Evolutionary conservation across 768 basidiomycete species (phyloP), one percentile per base, ranked within the genome.

Genomic region (Polyporus arcularius): DNA sequence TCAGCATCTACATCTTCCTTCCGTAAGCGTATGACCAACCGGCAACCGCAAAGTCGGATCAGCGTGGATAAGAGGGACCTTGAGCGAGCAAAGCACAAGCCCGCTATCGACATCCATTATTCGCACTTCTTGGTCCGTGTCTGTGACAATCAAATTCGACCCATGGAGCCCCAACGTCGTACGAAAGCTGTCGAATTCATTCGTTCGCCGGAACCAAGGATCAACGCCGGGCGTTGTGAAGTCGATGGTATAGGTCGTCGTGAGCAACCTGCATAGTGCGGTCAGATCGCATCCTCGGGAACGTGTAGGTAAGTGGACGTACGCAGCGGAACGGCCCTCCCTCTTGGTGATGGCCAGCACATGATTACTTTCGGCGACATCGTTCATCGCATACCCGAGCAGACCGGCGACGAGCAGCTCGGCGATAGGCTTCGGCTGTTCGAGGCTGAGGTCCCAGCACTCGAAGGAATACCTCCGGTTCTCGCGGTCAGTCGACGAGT

Each of bases 361-460:
- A 11, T 72, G 78, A 0, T 72, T 46, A 52, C 72, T 71, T 14
- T 60, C 61, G 0, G 70, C 64, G 38, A 76, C 75, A 3, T 76
- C 73, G 58, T 86, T 87, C 42, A 85, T 71, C 6, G 76, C 57
- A 54, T 56, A 58, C 15, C 57, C 58, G n/a, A 76, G 71, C 43
- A 80, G 76, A 72, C 73, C 4, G 65, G 70, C 32, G 78, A 35
- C 55, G 66, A 40, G 64, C 66, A 77, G 75, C 5, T 72, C 67
- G 1, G 85, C 85, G 38, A 85, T 67, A 61, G 52, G 62, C 0
- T 81, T 70, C 60, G 3, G 66, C 54, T 11, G 57, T 10, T 35
- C 7, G 35, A 35, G 35, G 0, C 68, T 50, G 9, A 86, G 47
- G 62, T 88, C 83, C 87, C 87, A 88, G 64, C 85, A 85, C 41